Evolutionary conservation across 345 rosid genomes (phyloP), one percentile per base, ranked within the genome.

Genomic region (Punica granatum): DNA sequence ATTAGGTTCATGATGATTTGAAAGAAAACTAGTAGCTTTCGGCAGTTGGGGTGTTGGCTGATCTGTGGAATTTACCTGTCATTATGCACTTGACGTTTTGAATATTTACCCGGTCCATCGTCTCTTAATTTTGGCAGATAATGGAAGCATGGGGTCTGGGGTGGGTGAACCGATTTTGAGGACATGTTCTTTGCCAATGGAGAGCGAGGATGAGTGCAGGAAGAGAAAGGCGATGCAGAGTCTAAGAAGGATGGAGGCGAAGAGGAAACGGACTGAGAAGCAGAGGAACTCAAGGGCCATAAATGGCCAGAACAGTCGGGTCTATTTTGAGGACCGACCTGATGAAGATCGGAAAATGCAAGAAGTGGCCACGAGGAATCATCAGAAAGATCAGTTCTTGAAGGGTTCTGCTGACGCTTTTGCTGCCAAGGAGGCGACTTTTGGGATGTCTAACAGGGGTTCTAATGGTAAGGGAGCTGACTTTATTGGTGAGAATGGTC

Each of bases 241-340:
- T 43, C 60, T 69, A 7, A 41, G 49, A 21, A 60, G 72, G 31
- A 58, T 69, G 64, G 72, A 86, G 72, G 98, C 90, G 7, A 92
- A 89, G 81, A 79, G 95, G 80, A 90, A 86, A 80, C 81, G 92
- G 70, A 72, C 80, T 21, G 90, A 87, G 83, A 92, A 88, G 73
- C 92, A 86, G 36, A 28, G 65, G 66, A 46, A 49, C 36, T 56
- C 61, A 18, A 56, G 61, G 34, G 33, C 61, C 30, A 10, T 56
- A 6, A 56, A 56, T 12, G 25, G 34, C 61, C 34, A 28, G 19
- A 56, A 56, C 28, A 14, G 34, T 30, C 33, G 34, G 19, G 61
- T 56, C 61, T 10, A 12, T 56, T 30, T 18, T 11, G 61, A 56
- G 34, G 61, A 18, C 18, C 15, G 33, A 30, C 34, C 61, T 56